Evolutionary conservation across 495 filamentous ascomycete species (phyloP), one percentile per base, ranked within the genome.

Genomic region (Lepraria neglecta): DNA sequence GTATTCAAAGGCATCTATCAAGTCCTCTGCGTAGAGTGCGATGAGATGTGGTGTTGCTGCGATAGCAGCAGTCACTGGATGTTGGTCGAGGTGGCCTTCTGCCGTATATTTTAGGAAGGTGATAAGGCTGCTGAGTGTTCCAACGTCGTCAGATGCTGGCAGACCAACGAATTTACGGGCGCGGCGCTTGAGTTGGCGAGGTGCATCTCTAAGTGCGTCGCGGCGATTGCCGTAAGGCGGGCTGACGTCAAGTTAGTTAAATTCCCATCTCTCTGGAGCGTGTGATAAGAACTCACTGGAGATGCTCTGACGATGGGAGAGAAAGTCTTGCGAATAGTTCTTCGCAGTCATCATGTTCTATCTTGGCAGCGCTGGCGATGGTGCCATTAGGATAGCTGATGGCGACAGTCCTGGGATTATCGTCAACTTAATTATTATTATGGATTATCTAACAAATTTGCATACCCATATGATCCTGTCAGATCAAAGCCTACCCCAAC

Each of bases 11-110:
- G 65, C 58, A 48, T 65, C 63, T 6, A 30, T 42, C 31, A 65
- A 31, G n/a, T 67, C 63, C 15, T 67, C 63, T 14, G 50, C 42
- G 53, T 67, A 67, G 31, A 67, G 57, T 7, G 62, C 65, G 6
- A 62, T 28, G 21, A 67, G 58, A 38, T 61, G 35, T 24, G 45
- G 11, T 31, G 62, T 56, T 38, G 65, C 45, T 14, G 56, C 43
- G 12, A n/a, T 63, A 11, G 58, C 62, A 6, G 35, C 17, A 0
- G 46, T 51, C 28, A 64, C 59, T 17, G 56, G 42, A n/a, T n/a
- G n/a, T n/a, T n/a, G n/a, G n/a, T n/a, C n/a, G n/a, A n/a, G n/a
- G n/a, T n/a, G n/a, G n/a, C n/a, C n/a, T 0, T 24, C 57, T 4
- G 53, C 27, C 24, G 38, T 3, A 15, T 56, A 28, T 35, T 61